Base-by-base conservation (phyloP, 495 filamentous ascomycete species). In the Xylaria nigripes region DNA sequence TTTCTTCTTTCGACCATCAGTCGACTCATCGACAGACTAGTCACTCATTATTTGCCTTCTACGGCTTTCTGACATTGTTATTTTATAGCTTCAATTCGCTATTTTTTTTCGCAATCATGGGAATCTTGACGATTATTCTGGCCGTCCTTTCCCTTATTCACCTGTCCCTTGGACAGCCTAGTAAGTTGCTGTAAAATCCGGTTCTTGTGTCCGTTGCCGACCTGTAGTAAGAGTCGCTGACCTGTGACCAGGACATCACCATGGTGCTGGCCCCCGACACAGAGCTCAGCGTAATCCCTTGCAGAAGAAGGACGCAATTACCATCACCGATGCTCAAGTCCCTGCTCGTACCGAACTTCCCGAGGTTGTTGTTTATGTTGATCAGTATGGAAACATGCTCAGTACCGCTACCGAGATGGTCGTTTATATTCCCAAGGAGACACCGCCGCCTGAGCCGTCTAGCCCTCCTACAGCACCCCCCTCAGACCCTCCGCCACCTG, bases 341-440 rank as follows among this genome's bases (percentile, higher is more conserved):
- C 47, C 45, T 15, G 45, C 48, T 21, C 29, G 51, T 8, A 66
- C 64, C 23, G 58, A 62, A 44, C 40, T 68, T 12, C 72, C 63
- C 16, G 70, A 81, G 45, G 79, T 85, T 16, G 70, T 85, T 24
- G 78, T 87, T 57, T 85, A 76, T 61, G 79, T 89, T 24, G 78
- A 92, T 62, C 70, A 81, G 46, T 54, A 80, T 49, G 84, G 86
- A 50, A 72, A 80, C 7, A 72, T 74, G 0, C 53, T 86, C 27
- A 70, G 60, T 51, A 76, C 68, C 21, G 46, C 56, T 18, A 69
- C 67, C 13, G 61, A 68, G 48, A 61, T 45, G 15, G 59, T 65
- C 32, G 62, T 60, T 16, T 63, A 63, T 32, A 61, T 67, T 27
- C 66, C 66, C 38, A 47, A 43, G 23, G 50, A 52, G 41, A 54